Percentiles rank a stretch among this genome's conserved stretches.
These are phyloP conservation scores for Phytophthora colocasiae DNA, from an alignment of 352 stramenopile genomes.

Conservation along the genomic window DNA sequence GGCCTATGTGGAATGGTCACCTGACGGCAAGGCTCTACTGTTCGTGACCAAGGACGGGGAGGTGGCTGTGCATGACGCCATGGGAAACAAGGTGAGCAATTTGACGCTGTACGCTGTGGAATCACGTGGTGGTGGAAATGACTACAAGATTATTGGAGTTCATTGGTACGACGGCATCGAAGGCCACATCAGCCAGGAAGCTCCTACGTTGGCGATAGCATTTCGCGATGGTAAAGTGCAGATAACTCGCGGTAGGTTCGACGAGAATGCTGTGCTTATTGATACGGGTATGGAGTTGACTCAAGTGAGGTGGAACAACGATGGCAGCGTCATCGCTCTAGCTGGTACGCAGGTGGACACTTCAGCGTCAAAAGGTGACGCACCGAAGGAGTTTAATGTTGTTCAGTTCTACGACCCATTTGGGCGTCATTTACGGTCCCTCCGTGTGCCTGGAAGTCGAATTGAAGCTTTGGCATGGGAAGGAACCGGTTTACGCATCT, in stretches of 20 bases:
- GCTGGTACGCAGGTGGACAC: slow-evolving; percentile 68
- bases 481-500: slow-evolving; percentile 90
- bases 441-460: slow-evolving; percentile 87
- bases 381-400: slow-evolving; percentile 75
- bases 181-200: slow-evolving; percentile 88
- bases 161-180: slow-evolving; percentile 91
- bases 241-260: slow-evolving; percentile 87
- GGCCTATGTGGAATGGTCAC: slow-evolving; percentile 94
- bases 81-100: slow-evolving; percentile 87
- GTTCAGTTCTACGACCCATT: slow-evolving; percentile 95
- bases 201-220: slow-evolving; percentile 90
- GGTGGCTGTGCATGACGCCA: slow-evolving; percentile 87
- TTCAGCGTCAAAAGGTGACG: slow-evolving; percentile 35
- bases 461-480: slow-evolving; percentile 94
- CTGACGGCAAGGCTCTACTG: slow-evolving; percentile 89
- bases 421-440: slow-evolving; percentile 83
- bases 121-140: slow-evolving; percentile 35
- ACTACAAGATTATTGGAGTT: slow-evolving; percentile 85
- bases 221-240: slow-evolving; percentile 94
- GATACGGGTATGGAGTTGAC: slow-evolving; percentile 90
- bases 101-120: slow-evolving; percentile 84
- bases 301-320: slow-evolving; percentile 92
- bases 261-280: slow-evolving; percentile 90
- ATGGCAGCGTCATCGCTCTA: slow-evolving; percentile 91
- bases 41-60: slow-evolving; percentile 90